Conservation (phyloP, 257 asterid genomes). For the Nicotiana paniculata region DNA sequence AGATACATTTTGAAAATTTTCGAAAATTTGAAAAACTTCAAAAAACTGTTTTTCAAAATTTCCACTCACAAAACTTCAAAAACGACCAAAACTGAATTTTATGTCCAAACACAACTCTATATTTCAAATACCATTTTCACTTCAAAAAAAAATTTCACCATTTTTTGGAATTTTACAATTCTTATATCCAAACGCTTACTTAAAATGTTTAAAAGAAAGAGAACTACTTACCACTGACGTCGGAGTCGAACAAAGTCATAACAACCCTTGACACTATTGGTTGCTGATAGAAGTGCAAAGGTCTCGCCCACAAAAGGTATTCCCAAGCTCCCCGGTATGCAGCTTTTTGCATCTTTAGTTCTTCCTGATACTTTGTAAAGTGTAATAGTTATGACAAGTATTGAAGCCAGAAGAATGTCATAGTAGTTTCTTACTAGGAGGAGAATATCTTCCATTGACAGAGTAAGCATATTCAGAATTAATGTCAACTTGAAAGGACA, state of each 20-base stretch:
- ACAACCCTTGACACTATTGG: constrained; percentile 52
- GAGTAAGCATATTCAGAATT: constrained; percentile 13
- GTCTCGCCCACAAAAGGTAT: constrained; percentile 50
- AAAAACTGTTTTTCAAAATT: too few relatives aligned
- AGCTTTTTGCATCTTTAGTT: not conserved
- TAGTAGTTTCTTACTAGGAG: not conserved
- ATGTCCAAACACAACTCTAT: too few relatives aligned
- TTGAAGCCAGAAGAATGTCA: constrained; percentile 17
- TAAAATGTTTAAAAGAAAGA: too few relatives aligned
- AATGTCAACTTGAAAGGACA: not conserved
- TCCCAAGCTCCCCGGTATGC: constrained; percentile 49
- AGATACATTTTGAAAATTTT: too few relatives aligned
- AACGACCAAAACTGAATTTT: too few relatives aligned
- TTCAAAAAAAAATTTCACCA: too few relatives aligned
- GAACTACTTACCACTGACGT: constrained; percentile 29
- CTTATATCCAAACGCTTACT: too few relatives aligned
- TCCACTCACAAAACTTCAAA: too few relatives aligned
- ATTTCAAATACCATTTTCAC: too few relatives aligned
- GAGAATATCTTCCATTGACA: constrained; percentile 11
- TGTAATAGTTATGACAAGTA: constrained; percentile 15
- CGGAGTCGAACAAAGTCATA: constrained; percentile 44
- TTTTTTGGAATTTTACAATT: too few relatives aligned
- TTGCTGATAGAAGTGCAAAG: constrained; percentile 42
- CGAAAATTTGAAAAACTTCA: too few relatives aligned
- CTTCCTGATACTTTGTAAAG: constrained; percentile 2